Evolutionary conservation across 1,284 basidiomycete genomes (phyloP), one percentile per base, ranked within the genome.

Genomic region (Trametes versicolor): DNA sequence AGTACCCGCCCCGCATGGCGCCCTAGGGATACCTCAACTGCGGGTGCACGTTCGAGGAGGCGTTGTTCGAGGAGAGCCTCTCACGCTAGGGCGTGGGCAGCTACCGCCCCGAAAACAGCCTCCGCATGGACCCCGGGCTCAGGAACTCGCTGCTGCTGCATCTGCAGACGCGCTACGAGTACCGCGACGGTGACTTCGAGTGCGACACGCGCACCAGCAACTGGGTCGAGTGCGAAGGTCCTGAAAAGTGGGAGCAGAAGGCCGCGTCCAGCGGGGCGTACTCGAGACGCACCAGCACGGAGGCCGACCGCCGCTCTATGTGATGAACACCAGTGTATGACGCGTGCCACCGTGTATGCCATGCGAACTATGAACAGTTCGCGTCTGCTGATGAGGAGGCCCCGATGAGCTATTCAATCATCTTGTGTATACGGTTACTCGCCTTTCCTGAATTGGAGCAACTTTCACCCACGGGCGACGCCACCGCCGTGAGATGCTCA

Each of bases 61-160:
- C 93, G 17, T 83, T 94, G 15, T 94, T 94, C 73, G 92, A 94
- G 73, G 92, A 94, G 77, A 92, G 89, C 71, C 83, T 94, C 10
- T 77, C 92, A 15, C 86, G 92, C 19, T 91, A 94, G 67, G 83
- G 81, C 13, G 91, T 94, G 17, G 93, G 92, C 32, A 90, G 89
- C 74, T 94, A 93, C 71, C 86, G 87, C 67, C 93, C 92, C 0
- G 93, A 92, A 54, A 92, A 94, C 76, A 89, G 77, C 64, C 92
- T 94, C 54, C 89, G 92, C 71, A 94, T 94, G 92, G 93, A 94
- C 71, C 93, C 93, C 12, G 90, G 89, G 41, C 79, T 94, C 62
- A 85, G 92, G 51, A 93, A 94, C 68, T 90, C 92, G 41, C 83
- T 94, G 49, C 81, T 94, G 64, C 86, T 82, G 75, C 79, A 94